Evolutionary conservation across 2,329 filamentous ascomycete species (phyloP), one percentile per base, ranked within the genome.

Genomic region (Corinectria fuckeliana): DNA sequence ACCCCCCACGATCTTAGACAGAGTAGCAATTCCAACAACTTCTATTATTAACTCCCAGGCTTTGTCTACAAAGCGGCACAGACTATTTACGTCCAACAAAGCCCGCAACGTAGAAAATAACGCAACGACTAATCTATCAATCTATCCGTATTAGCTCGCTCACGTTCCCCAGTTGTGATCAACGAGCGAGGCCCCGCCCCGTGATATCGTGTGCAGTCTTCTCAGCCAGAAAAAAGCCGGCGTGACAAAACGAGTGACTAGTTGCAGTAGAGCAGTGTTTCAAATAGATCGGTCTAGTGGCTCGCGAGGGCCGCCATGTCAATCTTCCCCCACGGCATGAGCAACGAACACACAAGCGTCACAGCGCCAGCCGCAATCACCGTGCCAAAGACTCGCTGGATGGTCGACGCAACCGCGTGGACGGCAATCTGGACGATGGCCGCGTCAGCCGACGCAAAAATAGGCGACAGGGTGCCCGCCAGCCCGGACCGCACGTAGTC

Each of bases 251-350:
- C 7, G 23, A 44, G 39, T 5, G 39, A 25, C 21, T 5, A 10
- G 21, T 16, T 16, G 21, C 16, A 25, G 14, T 5, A 44, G 21
- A 44, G 39, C 14, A 25, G 14, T 44, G 13, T 25, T 42, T 42
- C 11, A 9, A 3, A 3, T 3, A 13, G 14, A 44, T 16, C 2
- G n/a, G 8, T n/a, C 6, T 44, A 44, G 39, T 44, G 39, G 14
- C 39, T 26, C 11, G 21, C 39, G 9, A 44, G 39, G 11, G 39
- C 39, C 39, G 39, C 23, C 23, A 50, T n/a, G 20, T 50, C 36
- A 11, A 50, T 7, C 48, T 50, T 26, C 23, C 13, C 48, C 48
- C 48, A 50, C 32, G 23, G 48, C 48, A 50, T 41, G 4, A 50
- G 10, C 10, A 50, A 3, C 11, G 30, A 11, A 3, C 48, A 23